Percentiles rank a stretch among this genome's conserved stretches.
These are phyloP conservation scores for Candida labiduridarum DNA, from an alignment of 1,139 yeast species.

Conservation along the genomic window DNA sequence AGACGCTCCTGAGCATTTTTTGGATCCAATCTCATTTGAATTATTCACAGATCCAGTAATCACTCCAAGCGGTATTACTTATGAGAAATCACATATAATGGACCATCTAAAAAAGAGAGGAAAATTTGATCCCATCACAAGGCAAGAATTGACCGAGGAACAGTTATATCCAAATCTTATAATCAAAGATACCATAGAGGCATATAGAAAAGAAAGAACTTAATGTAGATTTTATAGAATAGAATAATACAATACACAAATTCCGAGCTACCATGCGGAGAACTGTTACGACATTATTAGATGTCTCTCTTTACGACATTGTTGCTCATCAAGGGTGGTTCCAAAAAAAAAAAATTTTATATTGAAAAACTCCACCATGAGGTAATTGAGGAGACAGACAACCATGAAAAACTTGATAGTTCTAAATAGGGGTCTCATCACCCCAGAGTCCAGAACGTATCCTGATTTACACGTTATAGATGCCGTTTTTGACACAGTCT, in stretches of 20 bases:
- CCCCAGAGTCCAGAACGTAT: constrained; percentile 50
- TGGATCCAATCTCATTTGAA: constrained; percentile 52
- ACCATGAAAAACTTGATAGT: constrained; percentile 61
- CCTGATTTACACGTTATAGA: constrained; percentile 65
- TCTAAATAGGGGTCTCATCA: constrained; percentile 56
- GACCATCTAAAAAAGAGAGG: constrained; percentile 18
- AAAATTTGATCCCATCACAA: constrained; percentile 23
- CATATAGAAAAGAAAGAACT: constrained; percentile 17
- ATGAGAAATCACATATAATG: constrained; percentile 34
- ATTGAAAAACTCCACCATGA: not conserved
- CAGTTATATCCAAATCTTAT: constrained; percentile 49
- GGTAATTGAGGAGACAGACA: not conserved
- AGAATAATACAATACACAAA: no score
- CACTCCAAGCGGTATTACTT: constrained; percentile 53
- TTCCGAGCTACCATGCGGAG: constrained; percentile 1
- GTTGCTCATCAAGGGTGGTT: constrained; percentile 3
- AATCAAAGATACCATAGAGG: constrained; percentile 42
- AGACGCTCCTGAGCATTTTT: constrained; percentile 40
- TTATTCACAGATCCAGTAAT: constrained; percentile 50
- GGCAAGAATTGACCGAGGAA: constrained; percentile 35
- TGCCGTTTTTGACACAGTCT: constrained; percentile 73
- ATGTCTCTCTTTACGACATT: not conserved
- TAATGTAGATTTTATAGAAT: not conserved
- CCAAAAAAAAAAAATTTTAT: constrained; percentile 2
- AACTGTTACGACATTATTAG: not conserved